Evolutionary conservation across 495 filamentous ascomycete species (phyloP), one percentile per base, ranked within the genome.

Genomic region (Glonium stellatum): DNA sequence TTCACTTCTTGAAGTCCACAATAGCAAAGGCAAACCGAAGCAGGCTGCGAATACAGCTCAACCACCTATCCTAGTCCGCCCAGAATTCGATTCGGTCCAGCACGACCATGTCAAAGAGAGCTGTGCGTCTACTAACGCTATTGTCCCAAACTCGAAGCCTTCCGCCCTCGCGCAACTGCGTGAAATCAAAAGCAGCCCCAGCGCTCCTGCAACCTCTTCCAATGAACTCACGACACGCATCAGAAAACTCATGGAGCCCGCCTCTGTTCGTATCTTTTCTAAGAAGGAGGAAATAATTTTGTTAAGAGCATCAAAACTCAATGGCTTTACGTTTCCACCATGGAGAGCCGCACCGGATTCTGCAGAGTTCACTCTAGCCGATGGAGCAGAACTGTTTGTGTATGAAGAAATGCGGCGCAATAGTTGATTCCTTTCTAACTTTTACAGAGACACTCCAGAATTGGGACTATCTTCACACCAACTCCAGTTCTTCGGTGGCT

Each of bases 261-360:
- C 73, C 18, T 85, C 85, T 19, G 80, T 76, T 13, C 84, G 88
- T 22, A 75, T 79, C 58, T 76, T 87, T 53, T 79, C 88, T 8
- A 87, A 78, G 4, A 77, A 80, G 23, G 95, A 97, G 65, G 77
- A 93, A 66, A 86, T 88, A 19, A 84, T 97, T 34, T 72, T 97
- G 6, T 76, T 90, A 10, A 84, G 86, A 61, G 82, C 83, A 1
- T 90, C 90, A 13, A 87, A 84, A 54, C 73, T 98, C 10, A 87
- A 95, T 68, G 87, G 87, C 8, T 86, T 82, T 61, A 76, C 82
- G 4, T 97, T 95, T 65, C 89, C 85, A 9, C 90, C 88, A 4
- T 98, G 93, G 93, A 76, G 80, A 15, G 70, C 71, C 12, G 68
- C 80, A 27, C 89, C 90, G 0, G 67, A 68, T 8, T 44, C 75